A percentile compares a stretch with the other conserved stretches of the same genome.
Evolutionary conservation across 257 asterid species (phyloP).

Genomic region (Linaria vulgaris): DNA sequence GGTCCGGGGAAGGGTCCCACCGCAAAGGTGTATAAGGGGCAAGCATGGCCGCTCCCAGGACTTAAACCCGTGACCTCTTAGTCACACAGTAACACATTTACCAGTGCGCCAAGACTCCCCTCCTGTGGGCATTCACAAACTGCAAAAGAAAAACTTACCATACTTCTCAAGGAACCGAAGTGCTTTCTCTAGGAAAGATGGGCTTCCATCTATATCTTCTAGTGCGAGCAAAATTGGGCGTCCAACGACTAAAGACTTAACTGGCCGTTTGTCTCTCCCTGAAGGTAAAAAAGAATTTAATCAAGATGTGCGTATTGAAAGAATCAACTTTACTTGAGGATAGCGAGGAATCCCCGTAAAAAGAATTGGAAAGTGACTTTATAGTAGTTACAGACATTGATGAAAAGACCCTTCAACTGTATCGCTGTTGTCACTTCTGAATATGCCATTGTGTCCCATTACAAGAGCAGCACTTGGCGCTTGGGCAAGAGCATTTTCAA

Average conservation of each 20-base stretch:
- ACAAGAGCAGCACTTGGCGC: constrained; percentile 95
- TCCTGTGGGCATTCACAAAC: constrained; percentile 17
- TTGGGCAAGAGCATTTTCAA: constrained; percentile 88
- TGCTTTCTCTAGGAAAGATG: constrained; percentile 94
- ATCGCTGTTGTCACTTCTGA: constrained; percentile 70
- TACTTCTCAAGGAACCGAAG: constrained; percentile 84
- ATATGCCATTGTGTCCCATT: constrained; percentile 93
- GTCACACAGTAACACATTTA: too few relatives aligned
- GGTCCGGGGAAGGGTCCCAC: too few relatives aligned
- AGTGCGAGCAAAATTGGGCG: constrained; percentile 91
- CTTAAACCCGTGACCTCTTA: too few relatives aligned
- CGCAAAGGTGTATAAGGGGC: too few relatives aligned
- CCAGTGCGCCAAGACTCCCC: too few relatives aligned
- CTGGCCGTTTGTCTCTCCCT: constrained; percentile 93
- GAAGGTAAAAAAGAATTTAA: constrained; percentile 31
- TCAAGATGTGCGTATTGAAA: constrained; percentile 24
- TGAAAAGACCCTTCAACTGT: constrained; percentile 70
- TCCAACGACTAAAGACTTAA: constrained; percentile 90
- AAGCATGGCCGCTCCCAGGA: too few relatives aligned
- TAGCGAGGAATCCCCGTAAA: constrained; percentile 7
- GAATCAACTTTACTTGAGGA: constrained; percentile 4
- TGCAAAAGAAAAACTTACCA: constrained; percentile 47
- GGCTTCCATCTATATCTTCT: constrained; percentile 96
- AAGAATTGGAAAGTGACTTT: constrained; percentile 17
- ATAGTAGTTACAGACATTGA: constrained; percentile 55